Base-by-base conservation (phyloP, 805 yeast species). In the Myxozyma udenii region DNA sequence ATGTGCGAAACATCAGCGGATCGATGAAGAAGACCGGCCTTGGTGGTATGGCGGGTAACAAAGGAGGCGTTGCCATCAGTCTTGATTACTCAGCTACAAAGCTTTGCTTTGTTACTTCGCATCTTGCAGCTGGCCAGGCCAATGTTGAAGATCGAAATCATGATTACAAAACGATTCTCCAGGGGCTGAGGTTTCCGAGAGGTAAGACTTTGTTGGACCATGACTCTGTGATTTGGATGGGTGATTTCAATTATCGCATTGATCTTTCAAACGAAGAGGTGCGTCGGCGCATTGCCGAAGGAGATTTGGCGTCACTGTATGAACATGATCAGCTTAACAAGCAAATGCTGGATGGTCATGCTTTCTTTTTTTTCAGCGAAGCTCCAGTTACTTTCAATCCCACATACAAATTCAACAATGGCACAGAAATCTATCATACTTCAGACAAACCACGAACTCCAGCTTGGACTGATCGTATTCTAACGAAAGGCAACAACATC, bases 1-100 rank as follows among this genome's bases (percentile, higher is more conserved):
- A 74, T 48, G 81, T 93, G 3, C 85, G 87, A 12, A 84, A 85
- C 63, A 96, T 93, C 3, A 90, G 89, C 61, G 97, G 97, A n/a
- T 78, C 90, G n/a, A 78, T 86, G 11, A 91, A 90, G 63, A 91
- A 91, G 68, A 91, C 98, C 0, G 98, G 98, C 0, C 73, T 93
- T 48, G 96, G 97, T 35, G 98, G 98, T 41, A 91, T 93, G 72
- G 81, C 98, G 0, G 98, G 97, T 16, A 91, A 93, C 67, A 91
- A 91, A 68, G 98, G 98, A 41, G 96, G 95, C 3, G 95, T 90
- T 54, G 96, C 95, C 0, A 87, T 93, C 14, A 77, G 96, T 55
- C 86, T 91, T 69, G 80, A 84, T 45, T 87, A 78, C 67, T 93
- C 93, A 0, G 78, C 81, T 28, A 84, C 96, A 0, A 75, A 85